Conservation (phyloP, 768 basidiomycete species). For the Ephemerocybe angulata region DNA sequence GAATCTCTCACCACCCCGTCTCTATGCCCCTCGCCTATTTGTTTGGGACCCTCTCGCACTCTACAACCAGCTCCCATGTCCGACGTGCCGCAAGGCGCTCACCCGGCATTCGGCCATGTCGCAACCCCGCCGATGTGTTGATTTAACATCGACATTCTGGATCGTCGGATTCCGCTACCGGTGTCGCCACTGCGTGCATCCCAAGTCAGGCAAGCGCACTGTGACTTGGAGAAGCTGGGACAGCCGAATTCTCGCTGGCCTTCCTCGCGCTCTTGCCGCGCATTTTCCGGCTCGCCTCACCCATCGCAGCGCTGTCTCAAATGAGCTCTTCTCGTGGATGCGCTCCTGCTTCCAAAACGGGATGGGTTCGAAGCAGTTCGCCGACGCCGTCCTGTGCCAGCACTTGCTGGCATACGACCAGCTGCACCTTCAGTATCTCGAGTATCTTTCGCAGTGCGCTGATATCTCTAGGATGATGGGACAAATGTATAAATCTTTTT, state of each 20-base stretch:
- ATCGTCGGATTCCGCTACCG: background rate
- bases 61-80: background rate
- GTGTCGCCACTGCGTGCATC: background rate
- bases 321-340: background rate
- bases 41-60: background rate
- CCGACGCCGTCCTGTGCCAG: background rate
- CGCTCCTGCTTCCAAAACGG: background rate
- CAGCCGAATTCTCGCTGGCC: background rate
- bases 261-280: background rate
- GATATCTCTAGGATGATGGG: background rate
- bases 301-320: background rate
- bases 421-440: background rate
- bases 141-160: background rate
- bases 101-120: background rate
- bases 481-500: slow-evolving; percentile 14
- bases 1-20: background rate
- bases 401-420: background rate
- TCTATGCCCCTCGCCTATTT: background rate
- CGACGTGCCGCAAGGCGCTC: background rate
- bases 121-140: background rate
- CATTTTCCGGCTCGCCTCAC: background rate
- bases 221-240: background rate
- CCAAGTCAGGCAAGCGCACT: background rate
- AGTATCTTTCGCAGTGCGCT: background rate
- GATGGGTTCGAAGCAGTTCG: background rate